Evolutionary conservation across 306 rosid genomes (phyloP).

Genomic region (Acacia crassicarpa): DNA sequence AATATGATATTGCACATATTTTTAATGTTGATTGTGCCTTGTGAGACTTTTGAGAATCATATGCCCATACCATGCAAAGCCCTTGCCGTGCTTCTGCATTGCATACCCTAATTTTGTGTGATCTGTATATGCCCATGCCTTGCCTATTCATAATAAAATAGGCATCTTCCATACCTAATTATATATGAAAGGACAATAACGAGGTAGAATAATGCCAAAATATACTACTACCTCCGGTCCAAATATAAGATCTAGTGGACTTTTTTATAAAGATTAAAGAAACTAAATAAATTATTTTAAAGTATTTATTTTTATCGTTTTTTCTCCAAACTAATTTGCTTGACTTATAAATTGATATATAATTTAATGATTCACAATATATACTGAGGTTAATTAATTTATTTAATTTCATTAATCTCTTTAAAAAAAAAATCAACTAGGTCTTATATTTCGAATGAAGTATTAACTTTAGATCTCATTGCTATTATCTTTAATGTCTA

Average conservation of each 20-base stretch:
- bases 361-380: too few species aligned
- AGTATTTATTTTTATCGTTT: too few species aligned
- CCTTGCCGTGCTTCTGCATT: neutral
- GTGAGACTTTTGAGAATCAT: constrained; percentile 20
- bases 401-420: too few species aligned
- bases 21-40: neutral
- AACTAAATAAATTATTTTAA: too few species aligned
- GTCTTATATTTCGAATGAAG: too few species aligned
- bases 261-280: too few species aligned
- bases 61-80: neutral
- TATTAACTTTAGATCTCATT: constrained; percentile 3
- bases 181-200: neutral
- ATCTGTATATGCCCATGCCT: neutral
- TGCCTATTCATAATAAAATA: neutral
- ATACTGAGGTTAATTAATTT: too few species aligned
- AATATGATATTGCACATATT: neutral
- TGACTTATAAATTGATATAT: too few species aligned
- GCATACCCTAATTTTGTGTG: neutral
- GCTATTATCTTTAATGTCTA: constrained; percentile 4
- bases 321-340: too few species aligned
- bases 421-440: too few species aligned
- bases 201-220: neutral
- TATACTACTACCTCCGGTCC: neutral
- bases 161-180: constrained; percentile 15
- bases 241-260: too few species aligned